A percentile compares a stretch with the other conserved stretches of the same genome.
phyloP scores from a whole-genome alignment of 2,329 filamentous ascomycete species.

The Scytalidium lignicola region DNA sequence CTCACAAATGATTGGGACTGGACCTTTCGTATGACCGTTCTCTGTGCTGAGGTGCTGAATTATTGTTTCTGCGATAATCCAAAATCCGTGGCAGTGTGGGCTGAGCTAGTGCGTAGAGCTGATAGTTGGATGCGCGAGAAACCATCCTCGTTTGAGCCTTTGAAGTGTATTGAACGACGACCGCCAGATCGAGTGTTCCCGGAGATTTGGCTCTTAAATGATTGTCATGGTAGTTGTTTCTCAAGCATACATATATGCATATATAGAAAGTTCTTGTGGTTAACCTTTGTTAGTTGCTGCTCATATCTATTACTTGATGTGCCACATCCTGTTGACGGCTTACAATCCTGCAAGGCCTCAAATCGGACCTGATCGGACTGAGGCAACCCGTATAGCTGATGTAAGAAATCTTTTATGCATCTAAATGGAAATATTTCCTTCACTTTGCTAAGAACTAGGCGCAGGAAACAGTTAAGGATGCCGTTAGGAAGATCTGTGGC shows the following conservation, averaged over 20 bases:
- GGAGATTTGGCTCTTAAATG: neutral
- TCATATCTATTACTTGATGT: neutral
- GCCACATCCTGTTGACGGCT: neutral
- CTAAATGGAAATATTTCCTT: too few relatives aligned
- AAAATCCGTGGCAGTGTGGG: neutral
- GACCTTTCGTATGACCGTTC: neutral
- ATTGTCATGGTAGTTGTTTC: constrained; percentile 1
- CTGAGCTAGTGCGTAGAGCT: neutral
- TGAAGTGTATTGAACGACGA: neutral
- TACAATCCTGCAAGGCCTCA: neutral
- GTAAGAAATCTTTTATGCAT: too few relatives aligned
- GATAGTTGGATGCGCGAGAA: neutral
- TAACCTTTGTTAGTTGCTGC: neutral
- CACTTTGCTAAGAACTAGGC: neutral
- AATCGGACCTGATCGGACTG: neutral
- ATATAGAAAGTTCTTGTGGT: too few relatives aligned
- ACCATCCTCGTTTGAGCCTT: neutral
- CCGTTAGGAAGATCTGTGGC: neutral
- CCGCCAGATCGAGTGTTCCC: neutral
- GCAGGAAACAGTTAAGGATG: neutral
- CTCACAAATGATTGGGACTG: neutral
- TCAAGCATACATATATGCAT: too few relatives aligned
- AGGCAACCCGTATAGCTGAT: neutral
- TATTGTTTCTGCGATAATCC: neutral
- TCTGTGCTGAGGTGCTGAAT: neutral